Base-by-base conservation (phyloP, 192 early-diverging fungal species). In the Piromyces finnis region DNA sequence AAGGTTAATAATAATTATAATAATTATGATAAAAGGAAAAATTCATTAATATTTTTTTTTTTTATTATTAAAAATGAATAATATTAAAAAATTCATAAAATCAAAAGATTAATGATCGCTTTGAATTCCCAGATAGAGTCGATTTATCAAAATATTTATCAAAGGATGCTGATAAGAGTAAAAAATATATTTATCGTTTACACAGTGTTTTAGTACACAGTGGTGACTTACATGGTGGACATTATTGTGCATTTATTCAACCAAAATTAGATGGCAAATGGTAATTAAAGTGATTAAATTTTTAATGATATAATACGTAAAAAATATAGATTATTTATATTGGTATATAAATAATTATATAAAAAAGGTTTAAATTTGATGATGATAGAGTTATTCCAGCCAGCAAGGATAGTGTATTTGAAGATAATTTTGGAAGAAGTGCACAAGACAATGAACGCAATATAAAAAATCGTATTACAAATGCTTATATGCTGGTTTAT, bases 401-500 rank as follows among this genome's bases (percentile, higher is more conserved):
- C 0, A 86, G 90, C 1, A 81, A 91, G 28, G 88, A 88, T 77
- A 97, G 97, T 80, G 95, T 97, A 15, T 89, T 96, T 81, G 94
- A 98, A 68, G 96, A 97, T 35, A 97, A 97, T 84, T 98, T 90
- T 82, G 98, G 98, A 68, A 97, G 95, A 68, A 68, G 51, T n/a
- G 6, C 2, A 11, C 18, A 95, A 94, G 80, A 32, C 68, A 17
- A 81, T 79, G 28, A 79, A 84, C 77, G 84, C 85, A 6, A 90
- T 32, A 82, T 83, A 29, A 77, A 86, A 80, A 96, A 94, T 83
- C 92, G 95, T 30, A 97, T 94, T 83, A 95, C 94, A 12, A 99
- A 98, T 82, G 98, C 98, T 13, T 99, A 99, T 88, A 98, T 99
- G 97, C 87, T 99, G 84, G 96, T 97, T 29, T 99, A 99, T 81